Evolutionary conservation across 148 eudicot species (phyloP).

Genomic region (Polygonum maritimum): DNA sequence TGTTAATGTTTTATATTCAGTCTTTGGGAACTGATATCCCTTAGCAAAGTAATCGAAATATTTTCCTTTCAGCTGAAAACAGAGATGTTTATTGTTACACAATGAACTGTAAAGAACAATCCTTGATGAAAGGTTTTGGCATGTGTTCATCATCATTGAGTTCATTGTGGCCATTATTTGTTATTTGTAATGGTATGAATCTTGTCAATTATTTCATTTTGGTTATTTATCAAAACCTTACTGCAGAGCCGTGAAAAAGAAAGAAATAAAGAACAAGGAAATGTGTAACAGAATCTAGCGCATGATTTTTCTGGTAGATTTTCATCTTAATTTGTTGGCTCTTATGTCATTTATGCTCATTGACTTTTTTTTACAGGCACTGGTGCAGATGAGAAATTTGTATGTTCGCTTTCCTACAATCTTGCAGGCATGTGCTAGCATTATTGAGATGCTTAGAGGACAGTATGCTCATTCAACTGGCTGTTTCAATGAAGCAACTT

Average conservation of each 20-base stretch:
- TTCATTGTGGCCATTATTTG: not conserved
- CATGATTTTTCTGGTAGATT: not conserved
- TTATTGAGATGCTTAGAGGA: slow-evolving; percentile 96
- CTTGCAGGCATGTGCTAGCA: slow-evolving; percentile 86
- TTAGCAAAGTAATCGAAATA: not conserved
- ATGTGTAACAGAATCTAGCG: not conserved
- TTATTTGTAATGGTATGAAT: not conserved
- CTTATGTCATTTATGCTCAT: not conserved
- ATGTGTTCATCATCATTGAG: not conserved
- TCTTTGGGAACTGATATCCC: not conserved
- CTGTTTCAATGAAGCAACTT: slow-evolving; percentile 69
- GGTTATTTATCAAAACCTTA: not conserved
- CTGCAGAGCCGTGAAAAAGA: not conserved
- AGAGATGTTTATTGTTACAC: not conserved
- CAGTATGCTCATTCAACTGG: slow-evolving; percentile 94
- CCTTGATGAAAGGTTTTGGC: not conserved
- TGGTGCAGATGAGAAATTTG: slow-evolving; percentile 91
- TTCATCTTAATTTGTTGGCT: not conserved
- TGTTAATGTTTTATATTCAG: not conserved
- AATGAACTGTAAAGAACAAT: not conserved
- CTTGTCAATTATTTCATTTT: not conserved
- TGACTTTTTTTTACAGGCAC: slow-evolving; percentile 36
- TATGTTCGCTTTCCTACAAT: slow-evolving; percentile 85
- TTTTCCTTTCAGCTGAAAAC: not conserved
- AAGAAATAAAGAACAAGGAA: not conserved